Base-by-base conservation (phyloP, 345 rosid species). In the Abelmoschus esculentus region DNA sequence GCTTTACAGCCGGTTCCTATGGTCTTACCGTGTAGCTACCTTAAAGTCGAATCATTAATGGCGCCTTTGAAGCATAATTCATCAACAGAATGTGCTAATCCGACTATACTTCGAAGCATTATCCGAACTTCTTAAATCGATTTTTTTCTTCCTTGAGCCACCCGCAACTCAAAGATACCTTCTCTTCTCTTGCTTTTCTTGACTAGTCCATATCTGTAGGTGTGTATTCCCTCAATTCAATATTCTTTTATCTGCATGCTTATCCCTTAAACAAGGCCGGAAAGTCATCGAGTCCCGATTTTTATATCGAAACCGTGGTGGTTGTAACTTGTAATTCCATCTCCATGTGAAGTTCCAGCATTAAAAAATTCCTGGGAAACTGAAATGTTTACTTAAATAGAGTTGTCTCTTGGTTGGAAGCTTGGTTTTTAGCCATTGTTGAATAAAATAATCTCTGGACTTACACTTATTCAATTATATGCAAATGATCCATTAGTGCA, bases 81-180 rank as follows among this genome's bases (percentile, higher is more conserved):
- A 42, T 10, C 6, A 47, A 47, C 52, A 1, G n/a, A 47, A 47
- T 12, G 1, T 63, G 52, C 67, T 18, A 14, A 0, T 29, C 7
- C 19, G 55, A 44, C 38, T 28, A 46, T 14, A 14, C 54, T 49
- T 15, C 6, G 54, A 49, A 49, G 17, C 54, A 8, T 49, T 14
- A 7, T 44, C 54, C 18, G 6, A 22, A 42, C 44, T 58, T 42
- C 14, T 44, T 70, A 26, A 54, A 9, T 58, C 68, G 72, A 62
- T 70, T 8, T 49, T 75, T 75, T 62, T 69, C 75, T 55, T 53
- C 85, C 85, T 89, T 75, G 91, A 87, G 96, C 91, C 90, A 86
- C 84, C 7, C 54, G 18, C 54, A 49, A 15, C 54, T 15, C 66
- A 34, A 15, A 15, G 52, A 68, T 70, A 56, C 60, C 38, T 10